Evolutionary conservation across 345 rosid species (phyloP), one percentile per base, ranked within the genome.

Genomic region (Pistacia vera): DNA sequence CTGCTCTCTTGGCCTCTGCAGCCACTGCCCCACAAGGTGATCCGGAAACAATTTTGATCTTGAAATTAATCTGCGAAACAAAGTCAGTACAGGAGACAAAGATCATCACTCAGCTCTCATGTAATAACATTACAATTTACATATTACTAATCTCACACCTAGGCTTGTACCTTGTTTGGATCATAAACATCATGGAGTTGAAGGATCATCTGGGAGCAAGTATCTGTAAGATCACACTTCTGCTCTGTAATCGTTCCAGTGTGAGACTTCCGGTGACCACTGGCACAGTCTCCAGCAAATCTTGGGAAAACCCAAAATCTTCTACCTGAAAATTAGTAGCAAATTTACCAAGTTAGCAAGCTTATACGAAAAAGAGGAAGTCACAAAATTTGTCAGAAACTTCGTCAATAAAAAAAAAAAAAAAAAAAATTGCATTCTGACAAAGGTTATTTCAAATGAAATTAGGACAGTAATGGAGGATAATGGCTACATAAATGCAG

Each of bases 171-270:
- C 90, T 94, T 94, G 75, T 97, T 91, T 20, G 98, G 98, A 84
- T 97, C 98, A 76, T 94, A 97, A 77, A 97, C 97, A 86, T 97
- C 98, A 36, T 97, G 98, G 63, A 94, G 97, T 89, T 88, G 98
- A 77, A 97, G 97, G 68, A 97, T 91, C 99, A 97, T 92, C 74
- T 94, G 99, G 48, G 99, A 97, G 86, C 97, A 97, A 8, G 91
- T 85, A 84, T 97, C 98, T 0, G 94, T 92, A 33, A 94, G 91
- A 70, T 94, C 99, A 76, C 71, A 75, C 68, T 85, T 94, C 83
- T 90, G 88, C 78, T 92, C 98, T 9, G 91, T 77, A 76, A 78
- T 86, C 75, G 99, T 82, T 75, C 90, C 95, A 10, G 86, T 68
- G 49, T 80, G 82, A 65, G 94, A 89, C 90, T 88, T 94, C 63